Base-by-base conservation (phyloP, 2,329 filamentous ascomycete genomes). In the Triangularia verruculosa region DNA sequence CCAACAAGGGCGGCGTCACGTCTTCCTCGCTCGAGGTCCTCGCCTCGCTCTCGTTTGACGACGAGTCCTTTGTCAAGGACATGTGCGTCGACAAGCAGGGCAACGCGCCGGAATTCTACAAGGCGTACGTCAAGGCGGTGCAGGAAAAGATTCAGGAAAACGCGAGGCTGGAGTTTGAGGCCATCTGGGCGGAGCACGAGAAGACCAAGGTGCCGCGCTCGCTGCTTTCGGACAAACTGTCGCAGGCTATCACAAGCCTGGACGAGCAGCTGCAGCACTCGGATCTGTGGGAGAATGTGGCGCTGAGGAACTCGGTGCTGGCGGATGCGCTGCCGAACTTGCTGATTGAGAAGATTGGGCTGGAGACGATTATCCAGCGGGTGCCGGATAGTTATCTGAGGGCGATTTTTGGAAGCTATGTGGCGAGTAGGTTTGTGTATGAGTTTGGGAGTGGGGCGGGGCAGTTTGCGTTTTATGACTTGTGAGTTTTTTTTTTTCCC, bases 381-480 rank as follows among this genome's bases (percentile, higher is more conserved):
- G 93, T 99, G 22, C 95, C 95, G 0, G 92, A 97, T 66, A 89
- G 88, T 70, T 99, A 99, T 75, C 86, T 99, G 67, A 87, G 93
- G 69, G 90, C 93, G 69, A 98, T 99, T 75, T 99, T 99, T 74
- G 95, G 95, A 70, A 96, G 91, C 75, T 97, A 94, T 79, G 83
- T 99, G 70, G 94, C 95, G 57, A 96, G 91, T 73, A 90, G 95
- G 52, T 99, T 99, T 76, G 92, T 99, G 47, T 99, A 99, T 77
- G 88, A 96, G 76, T 95, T 94, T 75, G 95, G 95, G 72, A 93
- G 93, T 75, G 89, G 86, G 69, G 93, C 95, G 4, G 95, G 90
- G 80, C 94, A 97, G 73, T 98, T 99, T 80, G 93, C 94, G 43
- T 99, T 99, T 83, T 99, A 96, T 78, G 92, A 96, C 76, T 99